Conservation (phyloP, 495 filamentous ascomycete species). For the Aspergillus indologenus region DNA sequence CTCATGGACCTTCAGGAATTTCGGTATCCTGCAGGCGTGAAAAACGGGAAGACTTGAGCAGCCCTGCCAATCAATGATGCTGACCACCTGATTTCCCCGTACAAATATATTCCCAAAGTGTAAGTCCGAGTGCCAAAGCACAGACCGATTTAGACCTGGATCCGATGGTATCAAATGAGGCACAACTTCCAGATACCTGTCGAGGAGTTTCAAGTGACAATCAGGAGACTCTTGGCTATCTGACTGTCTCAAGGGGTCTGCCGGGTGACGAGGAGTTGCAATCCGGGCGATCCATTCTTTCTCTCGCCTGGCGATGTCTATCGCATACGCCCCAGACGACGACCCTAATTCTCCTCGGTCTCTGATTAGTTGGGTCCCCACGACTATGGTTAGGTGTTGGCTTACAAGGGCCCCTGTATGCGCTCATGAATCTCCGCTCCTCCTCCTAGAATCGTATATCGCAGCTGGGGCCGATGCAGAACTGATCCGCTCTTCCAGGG, state of each 20-base stretch:
- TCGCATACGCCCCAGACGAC: no score
- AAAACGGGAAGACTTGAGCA: constrained; percentile 13
- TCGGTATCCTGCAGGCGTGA: constrained; percentile 12
- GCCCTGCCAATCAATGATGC: constrained; percentile 14
- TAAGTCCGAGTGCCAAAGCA: constrained; percentile 15
- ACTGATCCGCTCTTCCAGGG: no score
- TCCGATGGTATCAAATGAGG: constrained; percentile 12
- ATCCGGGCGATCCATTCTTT: constrained; percentile 11
- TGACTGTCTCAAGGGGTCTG: constrained; percentile 13
- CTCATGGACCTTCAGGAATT: no score
- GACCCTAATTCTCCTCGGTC: no score
- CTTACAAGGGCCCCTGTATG: no score
- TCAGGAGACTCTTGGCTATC: constrained; percentile 14
- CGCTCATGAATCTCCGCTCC: no score
- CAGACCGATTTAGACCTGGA: constrained; percentile 8
- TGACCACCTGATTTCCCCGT: constrained; percentile 9
- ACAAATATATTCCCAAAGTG: constrained; percentile 12
- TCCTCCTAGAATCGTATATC: no score
- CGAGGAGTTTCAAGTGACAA: constrained; percentile 12
- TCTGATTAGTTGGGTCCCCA: no score
- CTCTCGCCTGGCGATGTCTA: no score
- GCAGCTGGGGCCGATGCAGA: no score
- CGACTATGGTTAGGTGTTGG: no score
- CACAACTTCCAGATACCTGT: constrained; percentile 7
- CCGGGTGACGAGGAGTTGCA: constrained; percentile 10